phyloP scores from a whole-genome alignment of 1,139 yeast species.

The Schwanniomyces etchellsii region DNA sequence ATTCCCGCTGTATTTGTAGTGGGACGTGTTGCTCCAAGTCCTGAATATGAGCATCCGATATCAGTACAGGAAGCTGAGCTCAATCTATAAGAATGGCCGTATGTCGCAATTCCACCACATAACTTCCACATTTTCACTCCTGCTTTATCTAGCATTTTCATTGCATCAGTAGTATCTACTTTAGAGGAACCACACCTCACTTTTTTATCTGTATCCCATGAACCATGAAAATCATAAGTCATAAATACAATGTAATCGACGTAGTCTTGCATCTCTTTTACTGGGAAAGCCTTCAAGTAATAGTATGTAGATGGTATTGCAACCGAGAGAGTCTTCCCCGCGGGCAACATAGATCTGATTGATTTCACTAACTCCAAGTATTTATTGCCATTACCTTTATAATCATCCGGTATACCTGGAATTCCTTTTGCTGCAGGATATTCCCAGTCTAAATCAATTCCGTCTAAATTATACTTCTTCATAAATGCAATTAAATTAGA shows the following conservation, averaged over 20 bases:
- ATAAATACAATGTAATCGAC: constrained; percentile 13
- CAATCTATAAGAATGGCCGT: constrained; percentile 10
- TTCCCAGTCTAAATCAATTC: constrained; percentile 19
- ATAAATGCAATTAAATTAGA: constrained; percentile 8
- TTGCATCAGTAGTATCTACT: too few species aligned
- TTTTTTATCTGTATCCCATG: too few species aligned
- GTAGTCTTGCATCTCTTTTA: constrained; percentile 10
- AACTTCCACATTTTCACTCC: constrained; percentile 13
- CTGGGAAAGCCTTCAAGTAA: constrained; percentile 9
- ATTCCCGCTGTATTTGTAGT: too few species aligned
- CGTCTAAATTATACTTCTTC: constrained; percentile 13
- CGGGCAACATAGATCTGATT: constrained; percentile 7
- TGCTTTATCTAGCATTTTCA: constrained; percentile 13
- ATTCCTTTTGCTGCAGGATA: constrained; percentile 14
- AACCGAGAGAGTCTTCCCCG: constrained; percentile 15
- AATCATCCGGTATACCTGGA: constrained; percentile 10
- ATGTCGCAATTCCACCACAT: constrained; percentile 16
- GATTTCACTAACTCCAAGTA: too few species aligned
- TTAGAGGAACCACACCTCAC: too few species aligned
- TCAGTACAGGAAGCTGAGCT: constrained; percentile 4
- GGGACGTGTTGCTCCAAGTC: too few species aligned
- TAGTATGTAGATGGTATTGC: constrained; percentile 13
- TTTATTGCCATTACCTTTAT: constrained; percentile 10
- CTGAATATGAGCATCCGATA: constrained; percentile 7
- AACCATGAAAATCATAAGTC: constrained; percentile 14